Evolutionary conservation across 257 asterid genomes (phyloP).

Genomic region (Rehmannia glutinosa): DNA sequence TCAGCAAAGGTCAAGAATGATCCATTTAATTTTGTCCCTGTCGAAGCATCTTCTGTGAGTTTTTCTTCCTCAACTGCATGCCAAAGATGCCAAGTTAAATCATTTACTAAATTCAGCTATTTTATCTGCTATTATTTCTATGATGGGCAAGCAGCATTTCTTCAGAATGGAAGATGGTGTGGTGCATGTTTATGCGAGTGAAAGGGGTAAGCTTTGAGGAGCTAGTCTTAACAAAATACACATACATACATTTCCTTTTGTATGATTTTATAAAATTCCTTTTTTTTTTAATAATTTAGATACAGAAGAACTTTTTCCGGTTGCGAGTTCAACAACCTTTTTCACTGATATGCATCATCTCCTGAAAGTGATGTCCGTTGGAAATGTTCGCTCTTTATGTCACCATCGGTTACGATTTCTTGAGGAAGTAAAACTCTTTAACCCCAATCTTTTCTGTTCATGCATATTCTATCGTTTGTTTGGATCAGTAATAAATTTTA

Average conservation of each 20-base stretch:
- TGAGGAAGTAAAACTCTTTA: conserved; percentile 59
- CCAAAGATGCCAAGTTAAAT: conserved; percentile 12
- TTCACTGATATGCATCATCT: conserved; percentile 89
- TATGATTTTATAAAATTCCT: conserved; percentile 3
- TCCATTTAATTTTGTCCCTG: conserved; percentile 62
- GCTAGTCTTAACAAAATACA: conserved; percentile 5
- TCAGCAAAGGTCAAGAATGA: conserved; percentile 36
- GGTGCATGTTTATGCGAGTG: conserved; percentile 71
- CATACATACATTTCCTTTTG: not conserved
- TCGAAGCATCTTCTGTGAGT: conserved; percentile 81
- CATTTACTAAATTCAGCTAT: conserved; percentile 18
- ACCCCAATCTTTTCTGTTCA: conserved; percentile 16
- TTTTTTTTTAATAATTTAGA: conserved; percentile 32
- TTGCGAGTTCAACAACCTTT: conserved; percentile 74
- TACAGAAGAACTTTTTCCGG: conserved; percentile 78
- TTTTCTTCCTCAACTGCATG: conserved; percentile 22
- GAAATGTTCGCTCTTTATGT: conserved; percentile 81
- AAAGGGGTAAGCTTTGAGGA: conserved; percentile 49
- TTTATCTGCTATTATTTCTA: conserved; percentile 22
- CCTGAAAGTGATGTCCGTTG: conserved; percentile 73
- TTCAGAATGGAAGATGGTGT: conserved; percentile 92
- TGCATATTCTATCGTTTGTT: conserved; percentile 9
- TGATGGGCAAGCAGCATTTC: conserved; percentile 52
- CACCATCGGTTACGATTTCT: conserved; percentile 81
- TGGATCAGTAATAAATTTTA: conserved; percentile 12